Conservation (phyloP, 2,329 filamentous ascomycete species). For the Aspergillus sp. region DNA sequence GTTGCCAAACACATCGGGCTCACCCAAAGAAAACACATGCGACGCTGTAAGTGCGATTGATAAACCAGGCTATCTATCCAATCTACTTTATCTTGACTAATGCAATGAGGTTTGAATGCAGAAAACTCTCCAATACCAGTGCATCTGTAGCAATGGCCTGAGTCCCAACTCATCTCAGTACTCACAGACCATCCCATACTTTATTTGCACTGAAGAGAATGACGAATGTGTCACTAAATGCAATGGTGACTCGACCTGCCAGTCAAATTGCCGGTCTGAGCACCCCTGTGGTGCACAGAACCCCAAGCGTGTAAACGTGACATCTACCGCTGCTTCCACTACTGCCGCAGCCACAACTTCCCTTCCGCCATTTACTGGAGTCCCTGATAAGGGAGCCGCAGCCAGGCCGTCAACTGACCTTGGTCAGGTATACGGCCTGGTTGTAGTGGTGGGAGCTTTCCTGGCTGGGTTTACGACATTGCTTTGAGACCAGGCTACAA, state of each 20-base stretch:
- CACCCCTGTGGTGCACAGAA: conserved; percentile 65
- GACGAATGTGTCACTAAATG: conserved; percentile 59
- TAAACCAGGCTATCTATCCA: background rate
- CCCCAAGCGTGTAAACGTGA: conserved; percentile 57
- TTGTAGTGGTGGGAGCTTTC: conserved; percentile 56
- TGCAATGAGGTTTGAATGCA: conserved; percentile 20
- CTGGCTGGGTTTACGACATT: conserved; percentile 60
- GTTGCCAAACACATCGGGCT: conserved; percentile 36
- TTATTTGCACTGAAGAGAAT: conserved; percentile 60
- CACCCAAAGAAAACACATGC: conserved; percentile 43
- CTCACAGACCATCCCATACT: conserved; percentile 65
- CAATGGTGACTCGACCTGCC: conserved; percentile 51
- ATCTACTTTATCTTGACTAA: background rate
- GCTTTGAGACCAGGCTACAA: conserved; percentile 41
- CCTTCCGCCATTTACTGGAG: conserved; percentile 35
- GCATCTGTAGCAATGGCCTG: conserved; percentile 57
- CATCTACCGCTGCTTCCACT: conserved; percentile 41
- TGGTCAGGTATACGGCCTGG: conserved; percentile 59
- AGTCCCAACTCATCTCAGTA: conserved; percentile 63
- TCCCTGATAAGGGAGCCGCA: conserved; percentile 36
- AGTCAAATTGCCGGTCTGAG: conserved; percentile 52
- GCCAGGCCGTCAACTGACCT: conserved; percentile 49
- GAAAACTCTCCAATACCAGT: conserved; percentile 55
- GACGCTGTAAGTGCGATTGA: conserved; percentile 35
- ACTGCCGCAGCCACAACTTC: conserved; percentile 37